Conservation (phyloP, 352 stramenopile species). For the Peronospora farinosa region DNA sequence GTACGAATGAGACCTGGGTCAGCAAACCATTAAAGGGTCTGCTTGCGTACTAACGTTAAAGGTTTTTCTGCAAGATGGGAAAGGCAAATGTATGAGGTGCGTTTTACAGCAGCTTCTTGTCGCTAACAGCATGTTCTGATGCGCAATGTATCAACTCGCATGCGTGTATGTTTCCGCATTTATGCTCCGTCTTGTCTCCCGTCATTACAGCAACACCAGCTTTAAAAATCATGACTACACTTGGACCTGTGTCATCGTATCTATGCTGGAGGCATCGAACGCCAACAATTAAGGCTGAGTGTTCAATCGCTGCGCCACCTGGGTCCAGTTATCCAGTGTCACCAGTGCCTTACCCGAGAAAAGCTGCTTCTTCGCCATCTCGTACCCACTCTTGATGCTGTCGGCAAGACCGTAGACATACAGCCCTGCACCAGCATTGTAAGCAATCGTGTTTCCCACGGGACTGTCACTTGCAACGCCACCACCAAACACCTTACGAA, state of each 20-base stretch:
- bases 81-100: conserved; percentile 18
- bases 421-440: conserved; percentile 95
- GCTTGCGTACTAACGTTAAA: too few relatives aligned
- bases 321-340: conserved; percentile 60
- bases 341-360: conserved; percentile 51
- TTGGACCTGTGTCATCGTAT: too few relatives aligned
- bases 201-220: too few relatives aligned
- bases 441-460: conserved; percentile 95
- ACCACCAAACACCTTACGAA: conserved; percentile 75
- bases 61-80: too few relatives aligned
- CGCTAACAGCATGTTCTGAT: conserved; percentile 1
- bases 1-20: too few relatives aligned
- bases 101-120: conserved; percentile 45
- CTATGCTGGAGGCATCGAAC: too few relatives aligned
- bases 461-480: conserved; percentile 88
- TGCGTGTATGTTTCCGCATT: too few relatives aligned
- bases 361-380: conserved; percentile 72
- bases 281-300: conserved; percentile 1
- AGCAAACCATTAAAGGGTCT: too few relatives aligned
- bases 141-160: too few relatives aligned
- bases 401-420: conserved; percentile 94
- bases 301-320: conserved; percentile 52
- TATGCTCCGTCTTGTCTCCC: too few relatives aligned
- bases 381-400: conserved; percentile 85
- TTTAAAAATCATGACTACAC: too few relatives aligned